Base-by-base conservation (phyloP, 2,329 filamentous ascomycete genomes). In the Rhinocladiella mackenziei region DNA sequence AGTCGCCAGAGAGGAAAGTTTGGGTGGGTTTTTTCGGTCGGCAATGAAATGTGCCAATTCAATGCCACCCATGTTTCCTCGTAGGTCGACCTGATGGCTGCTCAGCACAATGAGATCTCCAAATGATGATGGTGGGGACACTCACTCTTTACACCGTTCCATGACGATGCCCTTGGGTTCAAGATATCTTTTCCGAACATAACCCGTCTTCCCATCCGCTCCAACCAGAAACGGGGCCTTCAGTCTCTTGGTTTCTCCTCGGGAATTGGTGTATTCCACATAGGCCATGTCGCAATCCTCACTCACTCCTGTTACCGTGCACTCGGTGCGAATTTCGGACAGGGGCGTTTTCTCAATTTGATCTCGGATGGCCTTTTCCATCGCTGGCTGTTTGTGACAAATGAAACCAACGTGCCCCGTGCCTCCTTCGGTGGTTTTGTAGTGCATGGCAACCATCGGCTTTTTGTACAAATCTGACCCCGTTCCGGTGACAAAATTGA, bases 141-240 rank as follows among this genome's bases (percentile, higher is more conserved):
- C 50, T 44, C 22, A 54, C 50, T 47, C 42, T 47, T 54, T 40
- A 28, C 47, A 51, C 22, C 36, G 43, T 22, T 48, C 42, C 51
- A 54, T 44, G 18, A 43, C 35, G 9, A 62, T 48, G 3, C 59
- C 60, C 38, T 44, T 55, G 8, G 60, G 55, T 39, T 62, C 47
- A 2, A 63, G 48, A 43, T 60, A 63, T 5, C 50, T 48, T 39
- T 63, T 63, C 9, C 60, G 48, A 11, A 58, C 60, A 45, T 51
- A 61, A 23, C 63, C 62, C 54, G 50, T 61, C 47, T 56, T 64
- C 1, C 60, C 58, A 51, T 65, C 56, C 2, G 58, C 49, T n/a
- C 56, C 54, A 36, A 62, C 53, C 5, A 62, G 45, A 46, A 61
- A 68, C 2, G 40, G 54, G 3, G 55, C 51, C 13, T 55, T 48